Base-by-base conservation (phyloP, 2,329 filamentous ascomycete genomes). In the Trichoderma hamatum region DNA sequence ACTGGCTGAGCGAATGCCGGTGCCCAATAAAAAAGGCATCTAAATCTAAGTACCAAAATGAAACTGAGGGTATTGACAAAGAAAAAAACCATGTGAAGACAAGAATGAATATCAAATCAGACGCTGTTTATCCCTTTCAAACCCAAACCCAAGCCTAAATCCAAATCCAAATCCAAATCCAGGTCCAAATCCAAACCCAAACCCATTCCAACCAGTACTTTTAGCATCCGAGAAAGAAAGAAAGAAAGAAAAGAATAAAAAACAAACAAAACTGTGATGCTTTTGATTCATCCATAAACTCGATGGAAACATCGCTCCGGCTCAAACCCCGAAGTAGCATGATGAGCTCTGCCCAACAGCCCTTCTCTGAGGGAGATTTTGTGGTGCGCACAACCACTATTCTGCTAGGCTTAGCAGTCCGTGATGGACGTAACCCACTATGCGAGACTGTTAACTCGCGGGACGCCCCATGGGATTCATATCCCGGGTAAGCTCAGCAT, bases 401-500 rank as follows among this genome's bases (percentile, higher is more conserved):
- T 59, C 39, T 55, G 59, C 66, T 62, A 34, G 66, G 66, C 59
- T 62, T 62, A 63, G 54, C 52, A 65, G 61, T 54, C 61, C 30
- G 24, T 54, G 39, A 59, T 54, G 67, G 67, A 69, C 59, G 46
- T 65, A 26, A 46, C 60, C 67, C 58, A 62, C 58, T 52, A n/a
- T 66, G 54, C 61, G 68, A 69, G 61, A 60, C 68, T 61, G 64
- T 54, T 24, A 28, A 56, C 61, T 69, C 68, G 61, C 61, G 55
- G 68, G 46, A 54, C 43, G 68, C 39, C 34, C 61, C 61, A 43
- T 60, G 61, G 61, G 61, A 60, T 58, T 26, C 24, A 21, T 59
- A 30, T 69, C 61, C 67, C 67, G 5, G 67, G 36, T 65, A 16
- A 60, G 67, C 59, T 60, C 55, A 43, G 52, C 52, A 30, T 69